Base-by-base conservation (phyloP, 345 rosid genomes). In the Lepidium sativum region DNA sequence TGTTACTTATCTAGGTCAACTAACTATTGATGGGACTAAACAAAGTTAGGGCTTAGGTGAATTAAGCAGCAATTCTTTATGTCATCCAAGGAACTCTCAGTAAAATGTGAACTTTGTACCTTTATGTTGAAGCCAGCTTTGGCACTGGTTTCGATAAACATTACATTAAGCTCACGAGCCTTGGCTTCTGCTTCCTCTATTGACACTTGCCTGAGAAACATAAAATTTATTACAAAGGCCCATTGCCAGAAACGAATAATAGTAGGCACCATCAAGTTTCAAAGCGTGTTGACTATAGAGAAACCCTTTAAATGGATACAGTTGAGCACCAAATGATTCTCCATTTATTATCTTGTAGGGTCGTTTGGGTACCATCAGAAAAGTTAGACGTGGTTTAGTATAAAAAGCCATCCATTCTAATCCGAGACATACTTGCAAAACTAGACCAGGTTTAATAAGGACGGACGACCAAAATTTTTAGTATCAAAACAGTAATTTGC, bases 91-190 rank as follows among this genome's bases (percentile, higher is more conserved):
- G n/a, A n/a, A n/a, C n/a, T n/a, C n/a, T n/a, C n/a, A n/a, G n/a
- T n/a, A n/a, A n/a, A n/a, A n/a, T n/a, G 49, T 25, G 42, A 29
- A 48, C 6, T 10, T 33, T 27, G 17, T 47, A 91, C 96, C 95
- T 88, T 91, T 51, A 91, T 88, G 76, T 91, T 91, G 78, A 91
- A 91, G 66, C 96, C 98, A 4, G 92, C 96, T 81, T 88, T 91
- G 51, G 96, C 95, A 82, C 95, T 89, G 56, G 96, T 89, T 69
- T 89, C 95, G 29, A 89, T 89, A 67, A 83, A 89, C 88, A 86
- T 86, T 31, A 89, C 96, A 70, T 84, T 86, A 53, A 84, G 79
- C 21, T 89, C 96, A 29, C 84, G 95, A 68, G 89, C 89, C 57
- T 85, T 86, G 54, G 86, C 91, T 75, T 89, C 97, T 70, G 85